Evolutionary conservation across 805 yeast species (phyloP), one percentile per base, ranked within the genome.

Genomic region (Metschnikowia lochheadii): DNA sequence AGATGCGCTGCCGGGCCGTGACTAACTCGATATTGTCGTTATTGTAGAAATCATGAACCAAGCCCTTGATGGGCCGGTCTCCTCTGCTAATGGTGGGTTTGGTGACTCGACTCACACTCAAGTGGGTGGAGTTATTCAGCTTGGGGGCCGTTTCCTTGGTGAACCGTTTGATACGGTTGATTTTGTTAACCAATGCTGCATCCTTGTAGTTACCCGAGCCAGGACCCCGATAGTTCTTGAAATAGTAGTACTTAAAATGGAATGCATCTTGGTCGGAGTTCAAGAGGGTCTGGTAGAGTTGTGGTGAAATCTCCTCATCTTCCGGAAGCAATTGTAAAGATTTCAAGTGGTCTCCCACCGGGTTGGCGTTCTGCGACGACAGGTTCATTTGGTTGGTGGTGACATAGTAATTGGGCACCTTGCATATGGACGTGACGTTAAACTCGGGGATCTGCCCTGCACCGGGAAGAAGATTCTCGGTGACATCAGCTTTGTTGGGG

Each of bases 201-300:
- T 73, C 78, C 53, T 73, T 73, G 55, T 70, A 73, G 51, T 72
- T 73, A 2, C 78, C 78, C 40, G 72, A 67, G 1, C 78, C 78
- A 2, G 77, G 77, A 0, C 78, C 78, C 42, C 77, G 62, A 49
- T 71, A 72, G 33, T 67, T 63, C 52, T 71, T 71, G 20, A 68
- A 64, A 53, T 72, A 73, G 55, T 64, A 73, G 56, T 73, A 73
- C 53, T 69, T 73, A 37, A 69, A 61, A 49, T 66, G 66, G 53
- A 61, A 60, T 21, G 64, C 62, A 46, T 72, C 77, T 51, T 61
- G 66, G 49, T 72, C 76, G 47, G 65, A 67, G 53, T 63, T 69
- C 41, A 64, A 60, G 4, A 65, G 66, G 35, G 72, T 61, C 55
- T 63, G 75, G 47, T 68, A 71, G 34, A 72, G 58, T 49, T 67